Conservation (phyloP, 768 basidiomycete species). For the Boletus edulis region DNA sequence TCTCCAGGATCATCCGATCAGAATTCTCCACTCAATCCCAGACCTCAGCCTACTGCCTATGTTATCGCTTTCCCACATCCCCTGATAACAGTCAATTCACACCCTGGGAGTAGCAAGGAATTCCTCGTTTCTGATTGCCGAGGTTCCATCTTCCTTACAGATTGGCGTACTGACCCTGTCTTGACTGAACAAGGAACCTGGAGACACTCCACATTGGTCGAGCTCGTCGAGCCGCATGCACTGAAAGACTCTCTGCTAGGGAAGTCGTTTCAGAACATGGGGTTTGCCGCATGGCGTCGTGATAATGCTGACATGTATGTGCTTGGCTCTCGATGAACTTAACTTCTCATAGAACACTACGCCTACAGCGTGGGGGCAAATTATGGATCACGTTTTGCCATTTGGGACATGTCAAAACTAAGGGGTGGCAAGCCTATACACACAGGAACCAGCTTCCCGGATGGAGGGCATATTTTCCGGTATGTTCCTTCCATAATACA, state of each 20-base stretch:
- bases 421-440: constrained; percentile 70
- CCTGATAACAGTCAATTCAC: constrained; percentile 65
- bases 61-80: constrained; percentile 72
- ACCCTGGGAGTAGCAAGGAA: constrained; percentile 73
- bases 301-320: constrained; percentile 73
- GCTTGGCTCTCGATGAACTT: not conserved
- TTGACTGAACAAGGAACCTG: constrained; percentile 49
- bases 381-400: constrained; percentile 65
- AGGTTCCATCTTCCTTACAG: constrained; percentile 74
- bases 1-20: constrained; percentile 32
- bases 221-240: constrained; percentile 69
- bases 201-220: constrained; percentile 63
- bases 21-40: constrained; percentile 30
- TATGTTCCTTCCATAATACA: constrained; percentile 25
- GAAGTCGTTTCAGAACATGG: constrained; percentile 44
- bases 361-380: constrained; percentile 65
- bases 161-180: constrained; percentile 76
- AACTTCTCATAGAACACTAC: not conserved
- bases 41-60: constrained; percentile 75
- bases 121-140: constrained; percentile 74
- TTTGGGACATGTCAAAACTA: constrained; percentile 75
- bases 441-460: constrained; percentile 61
- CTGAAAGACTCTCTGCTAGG: constrained; percentile 53
- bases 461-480: constrained; percentile 70
- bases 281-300: constrained; percentile 67